Conservation (phyloP, 176 grass and related monocot genomes). For the Hyparrhenia diplandra region DNA sequence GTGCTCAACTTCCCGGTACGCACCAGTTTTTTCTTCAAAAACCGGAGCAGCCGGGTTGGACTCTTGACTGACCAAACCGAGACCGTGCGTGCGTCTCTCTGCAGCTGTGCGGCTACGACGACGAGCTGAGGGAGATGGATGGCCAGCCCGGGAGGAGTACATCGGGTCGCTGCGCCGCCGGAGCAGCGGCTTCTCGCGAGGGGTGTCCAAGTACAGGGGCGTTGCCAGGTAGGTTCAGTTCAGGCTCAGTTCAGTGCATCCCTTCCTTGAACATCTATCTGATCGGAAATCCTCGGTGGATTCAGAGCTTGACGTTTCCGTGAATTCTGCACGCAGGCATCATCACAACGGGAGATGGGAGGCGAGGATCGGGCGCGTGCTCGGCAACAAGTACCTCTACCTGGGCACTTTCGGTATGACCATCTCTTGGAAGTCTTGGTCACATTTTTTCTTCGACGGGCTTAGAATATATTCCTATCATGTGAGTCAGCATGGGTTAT, state of each 20-base stretch:
- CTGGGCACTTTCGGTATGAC: conserved; percentile 51
- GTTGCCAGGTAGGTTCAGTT: conserved; percentile 31
- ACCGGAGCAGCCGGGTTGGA: no score
- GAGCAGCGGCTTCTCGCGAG: conserved; percentile 72
- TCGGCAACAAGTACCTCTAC: conserved; percentile 69
- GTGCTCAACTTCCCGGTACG: conserved; percentile 79
- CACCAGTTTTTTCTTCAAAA: background rate
- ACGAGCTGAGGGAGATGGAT: conserved; percentile 58
- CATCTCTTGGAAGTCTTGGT: no score
- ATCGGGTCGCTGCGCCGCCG: conserved; percentile 58
- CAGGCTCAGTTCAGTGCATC: no score
- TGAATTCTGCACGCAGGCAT: conserved; percentile 39
- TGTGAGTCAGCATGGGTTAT: conserved; percentile 2
- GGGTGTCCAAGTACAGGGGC: conserved; percentile 76
- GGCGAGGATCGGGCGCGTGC: conserved; percentile 56
- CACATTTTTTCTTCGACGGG: background rate
- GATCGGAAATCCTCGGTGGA: background rate
- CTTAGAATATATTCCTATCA: conserved; percentile 8
- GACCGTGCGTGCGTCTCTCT: background rate
- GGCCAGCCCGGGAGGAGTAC: conserved; percentile 64
- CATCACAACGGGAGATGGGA: conserved; percentile 66
- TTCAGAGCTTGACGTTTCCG: background rate
- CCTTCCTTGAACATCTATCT: no score
- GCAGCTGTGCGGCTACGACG: conserved; percentile 40
- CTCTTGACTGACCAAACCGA: no score